These are phyloP conservation scores for Danielia reshetovae DNA, from an alignment of 805 yeast genomes.

Conservation along the genomic window DNA sequence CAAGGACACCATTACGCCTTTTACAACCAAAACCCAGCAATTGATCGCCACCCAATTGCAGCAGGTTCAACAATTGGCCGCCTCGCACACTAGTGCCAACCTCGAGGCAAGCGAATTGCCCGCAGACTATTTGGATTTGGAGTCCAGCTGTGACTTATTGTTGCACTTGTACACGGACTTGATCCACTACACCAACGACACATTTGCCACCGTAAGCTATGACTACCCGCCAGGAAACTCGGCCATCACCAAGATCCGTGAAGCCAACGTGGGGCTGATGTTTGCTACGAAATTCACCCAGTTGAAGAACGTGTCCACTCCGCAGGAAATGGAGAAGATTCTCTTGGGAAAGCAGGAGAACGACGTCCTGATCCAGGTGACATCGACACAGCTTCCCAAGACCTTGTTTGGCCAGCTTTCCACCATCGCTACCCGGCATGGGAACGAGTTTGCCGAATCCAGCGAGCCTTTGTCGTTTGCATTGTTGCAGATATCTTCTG, in stretches of 20 bases:
- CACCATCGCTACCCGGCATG: constrained; percentile 48
- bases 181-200: constrained; percentile 41
- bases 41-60: constrained; percentile 62
- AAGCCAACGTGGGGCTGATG: constrained; percentile 60
- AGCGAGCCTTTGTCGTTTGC: constrained; percentile 51
- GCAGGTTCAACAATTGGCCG: constrained; percentile 40
- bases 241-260: constrained; percentile 51
- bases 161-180: constrained; percentile 54
- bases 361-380: constrained; percentile 26
- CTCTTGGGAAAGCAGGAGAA: constrained; percentile 33
- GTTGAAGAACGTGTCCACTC: constrained; percentile 59
- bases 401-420: constrained; percentile 72
- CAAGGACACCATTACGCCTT: constrained; percentile 45
- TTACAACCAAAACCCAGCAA: constrained; percentile 56
- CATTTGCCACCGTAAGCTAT: constrained; percentile 70
- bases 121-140: constrained; percentile 64
- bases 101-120: constrained; percentile 73
- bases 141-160: constrained; percentile 61
- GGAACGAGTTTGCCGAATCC: constrained; percentile 41
- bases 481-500: constrained; percentile 50
- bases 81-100: constrained; percentile 27
- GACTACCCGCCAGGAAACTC: constrained; percentile 72
- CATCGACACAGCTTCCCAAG: constrained; percentile 48
- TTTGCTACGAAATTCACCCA: constrained; percentile 54
- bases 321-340: constrained; percentile 62